Evolutionary conservation across 306 rosid genomes (phyloP), one percentile per base, ranked within the genome.

Genomic region (Rosa persica): DNA sequence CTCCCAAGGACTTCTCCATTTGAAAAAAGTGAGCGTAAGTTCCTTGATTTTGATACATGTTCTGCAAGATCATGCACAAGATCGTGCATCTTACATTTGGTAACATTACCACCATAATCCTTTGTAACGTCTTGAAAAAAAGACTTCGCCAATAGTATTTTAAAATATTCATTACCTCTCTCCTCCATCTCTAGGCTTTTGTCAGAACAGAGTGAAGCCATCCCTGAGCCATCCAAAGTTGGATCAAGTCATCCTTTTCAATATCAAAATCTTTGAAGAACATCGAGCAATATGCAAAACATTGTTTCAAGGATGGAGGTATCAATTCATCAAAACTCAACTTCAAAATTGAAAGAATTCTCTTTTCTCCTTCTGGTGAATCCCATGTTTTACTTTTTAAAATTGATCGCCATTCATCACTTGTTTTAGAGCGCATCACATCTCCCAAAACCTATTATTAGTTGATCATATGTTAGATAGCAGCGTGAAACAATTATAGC

Each of bases 201-300:
- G 1, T 64, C n/a, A 13, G 43, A 11, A 30, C 1, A 64, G 69
- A 5, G 22, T 64, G 43, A 27, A 64, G n/a, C 69, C 69, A 34
- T 64, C 69, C 69, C 3, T 30, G 22, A 64, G 69, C 43, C 43
- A 64, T 64, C 22, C 43, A 64, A 5, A 30, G 69, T 64, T 64
- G 69, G 43, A 64, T 64, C 69, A 64, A 64, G 43, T 64, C 43
- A 64, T 34, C 43, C 10, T 34, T 64, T 64, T 64, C 43, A 30
- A 64, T 0, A 10, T 34, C 69, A 64, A 12, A 34, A 64, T 64
- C 69, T 64, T 30, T 64, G 22, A 0, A 2, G 69, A 64, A 64
- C 42, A 64, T 64, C 7, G 69, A 64, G 22, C 69, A 64, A 64
- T 64, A 64, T 34, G 69, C 69, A 64, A 64, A 64, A 64, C 69